Conservation (phyloP, 768 basidiomycete genomes). For the Fomitopsis pulvina region DNA sequence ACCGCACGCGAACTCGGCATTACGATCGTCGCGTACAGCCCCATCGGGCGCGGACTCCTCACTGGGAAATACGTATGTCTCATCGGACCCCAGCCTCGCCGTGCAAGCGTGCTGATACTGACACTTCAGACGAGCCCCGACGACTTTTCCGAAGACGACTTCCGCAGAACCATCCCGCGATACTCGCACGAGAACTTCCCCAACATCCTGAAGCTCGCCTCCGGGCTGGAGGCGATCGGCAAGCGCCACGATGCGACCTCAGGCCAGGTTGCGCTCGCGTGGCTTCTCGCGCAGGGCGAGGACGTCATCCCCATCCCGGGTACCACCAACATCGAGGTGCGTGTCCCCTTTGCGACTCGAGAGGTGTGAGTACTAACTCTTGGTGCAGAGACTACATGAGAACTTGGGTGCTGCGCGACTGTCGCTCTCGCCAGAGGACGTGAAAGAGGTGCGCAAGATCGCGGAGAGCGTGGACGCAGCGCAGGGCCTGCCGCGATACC, state of each 20-base stretch:
- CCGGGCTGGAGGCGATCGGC: slow-evolving; percentile 16
- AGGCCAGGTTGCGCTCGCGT: slow-evolving; percentile 28
- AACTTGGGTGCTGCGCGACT: slow-evolving; percentile 16
- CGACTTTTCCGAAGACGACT: slow-evolving; percentile 25
- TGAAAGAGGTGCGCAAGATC: slow-evolving; percentile 17
- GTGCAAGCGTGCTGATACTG: not conserved
- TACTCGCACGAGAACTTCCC: slow-evolving; percentile 24
- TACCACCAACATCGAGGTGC: slow-evolving; percentile 13
- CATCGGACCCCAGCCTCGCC: not conserved
- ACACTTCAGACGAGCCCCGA: slow-evolving; percentile 20
- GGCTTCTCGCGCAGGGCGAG: slow-evolving; percentile 23
- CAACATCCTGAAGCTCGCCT: slow-evolving; percentile 27
- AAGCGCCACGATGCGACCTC: slow-evolving; percentile 20
- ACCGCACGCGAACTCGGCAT: slow-evolving; percentile 38
- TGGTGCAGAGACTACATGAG: slow-evolving; percentile 17
- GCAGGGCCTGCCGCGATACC: slow-evolving; percentile 15
- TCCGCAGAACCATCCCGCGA: slow-evolving; percentile 16
- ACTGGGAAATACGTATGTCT: slow-evolving; percentile 21
- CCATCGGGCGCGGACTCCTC: slow-evolving; percentile 25
- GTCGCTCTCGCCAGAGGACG: slow-evolving; percentile 16
- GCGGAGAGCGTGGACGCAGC: slow-evolving; percentile 11
- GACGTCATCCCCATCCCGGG: slow-evolving; percentile 27
- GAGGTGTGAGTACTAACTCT: not conserved
- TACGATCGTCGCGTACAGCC: slow-evolving; percentile 39
- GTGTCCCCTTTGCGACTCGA: not conserved